Percentiles rank a stretch among this genome's conserved stretches.
Conservation (phyloP, 495 filamentous ascomycete species). For the Penicillium samsonianum region DNA sequence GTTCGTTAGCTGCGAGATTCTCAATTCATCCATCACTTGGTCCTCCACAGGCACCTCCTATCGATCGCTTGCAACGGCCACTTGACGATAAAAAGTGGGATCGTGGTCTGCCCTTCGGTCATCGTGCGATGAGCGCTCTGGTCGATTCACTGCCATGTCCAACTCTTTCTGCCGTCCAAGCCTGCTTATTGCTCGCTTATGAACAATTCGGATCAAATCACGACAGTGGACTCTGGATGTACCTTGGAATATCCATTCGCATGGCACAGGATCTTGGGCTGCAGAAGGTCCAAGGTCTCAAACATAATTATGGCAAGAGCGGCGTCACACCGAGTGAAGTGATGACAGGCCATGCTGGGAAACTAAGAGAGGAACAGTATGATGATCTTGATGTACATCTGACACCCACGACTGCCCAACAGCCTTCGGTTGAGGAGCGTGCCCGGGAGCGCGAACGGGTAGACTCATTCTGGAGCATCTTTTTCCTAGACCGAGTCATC, state of each 20-base stretch:
- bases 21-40: conserved; percentile 66
- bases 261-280: conserved; percentile 85
- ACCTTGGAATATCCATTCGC: conserved; percentile 77
- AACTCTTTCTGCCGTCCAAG: conserved; percentile 75
- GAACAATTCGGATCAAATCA: conserved; percentile 83
- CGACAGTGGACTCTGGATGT: conserved; percentile 90
- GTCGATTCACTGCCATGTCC: conserved; percentile 78
- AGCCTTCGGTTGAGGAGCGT: conserved; percentile 40
- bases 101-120: conserved; percentile 70
- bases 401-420: conserved; percentile 23
- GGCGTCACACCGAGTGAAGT: conserved; percentile 56
- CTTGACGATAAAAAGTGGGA: conserved; percentile 47
- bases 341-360: conserved; percentile 47
- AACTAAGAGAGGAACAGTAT: conserved; percentile 45
- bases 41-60: conserved; percentile 50
- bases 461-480: conserved; percentile 84
- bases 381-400: conserved; percentile 38
- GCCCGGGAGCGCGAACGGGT: conserved; percentile 70
- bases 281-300: conserved; percentile 73
- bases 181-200: conserved; percentile 78
- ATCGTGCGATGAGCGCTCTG: conserved; percentile 70
- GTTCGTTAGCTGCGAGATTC: conserved; percentile 78
- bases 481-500: conserved; percentile 81
- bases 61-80: conserved; percentile 47
- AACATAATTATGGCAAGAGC: conserved; percentile 60